These are phyloP conservation scores for Lolium multiflorum DNA, from an alignment of 176 grass and related monocot genomes.

Conservation along the genomic window DNA sequence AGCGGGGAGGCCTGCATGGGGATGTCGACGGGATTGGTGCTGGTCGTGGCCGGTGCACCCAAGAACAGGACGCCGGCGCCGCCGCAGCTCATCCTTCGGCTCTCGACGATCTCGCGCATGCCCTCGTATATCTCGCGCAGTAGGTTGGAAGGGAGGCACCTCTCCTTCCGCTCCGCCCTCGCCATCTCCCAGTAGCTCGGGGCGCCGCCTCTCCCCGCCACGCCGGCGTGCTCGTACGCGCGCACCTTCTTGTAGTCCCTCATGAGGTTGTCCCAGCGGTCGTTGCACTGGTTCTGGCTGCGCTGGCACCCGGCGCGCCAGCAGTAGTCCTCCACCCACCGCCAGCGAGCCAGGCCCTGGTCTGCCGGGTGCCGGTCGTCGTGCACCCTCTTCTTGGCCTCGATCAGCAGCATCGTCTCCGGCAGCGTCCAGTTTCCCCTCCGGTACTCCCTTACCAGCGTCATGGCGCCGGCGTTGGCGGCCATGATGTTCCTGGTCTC, in stretches of 20 bases:
- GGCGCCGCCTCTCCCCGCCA: not conserved
- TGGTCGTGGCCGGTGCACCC: not conserved
- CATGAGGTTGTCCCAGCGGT: conserved; percentile 99
- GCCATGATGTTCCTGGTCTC: conserved; percentile 37
- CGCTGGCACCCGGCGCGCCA: conserved; percentile 82
- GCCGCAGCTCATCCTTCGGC: conserved; percentile 44
- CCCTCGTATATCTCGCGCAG: conserved; percentile 77
- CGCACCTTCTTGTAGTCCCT: conserved; percentile 99
- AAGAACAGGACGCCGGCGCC: conserved; percentile 24
- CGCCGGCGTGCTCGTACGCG: conserved; percentile 60
- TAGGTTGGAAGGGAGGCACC: conserved; percentile 78
- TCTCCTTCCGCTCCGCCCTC: conserved; percentile 71
- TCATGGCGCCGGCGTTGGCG: conserved; percentile 31
- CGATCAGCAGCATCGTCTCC: conserved; percentile 87
- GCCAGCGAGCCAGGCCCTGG: conserved; percentile 77
- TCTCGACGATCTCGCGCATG: conserved; percentile 64
- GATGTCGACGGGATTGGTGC: conserved; percentile 9
- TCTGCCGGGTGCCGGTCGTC: conserved; percentile 56
- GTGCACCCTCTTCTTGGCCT: conserved; percentile 82
- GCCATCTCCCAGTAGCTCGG: conserved; percentile 87
- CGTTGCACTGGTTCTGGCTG: conserved; percentile 99
- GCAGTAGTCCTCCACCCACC: conserved; percentile 98
- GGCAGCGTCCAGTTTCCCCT: conserved; percentile 94
- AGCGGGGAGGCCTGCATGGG: conserved; percentile 53
- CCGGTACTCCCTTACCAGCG: conserved; percentile 62